phyloP scores from a whole-genome alignment of 179 eudicot genomes.

The Pouteria campechiana region DNA sequence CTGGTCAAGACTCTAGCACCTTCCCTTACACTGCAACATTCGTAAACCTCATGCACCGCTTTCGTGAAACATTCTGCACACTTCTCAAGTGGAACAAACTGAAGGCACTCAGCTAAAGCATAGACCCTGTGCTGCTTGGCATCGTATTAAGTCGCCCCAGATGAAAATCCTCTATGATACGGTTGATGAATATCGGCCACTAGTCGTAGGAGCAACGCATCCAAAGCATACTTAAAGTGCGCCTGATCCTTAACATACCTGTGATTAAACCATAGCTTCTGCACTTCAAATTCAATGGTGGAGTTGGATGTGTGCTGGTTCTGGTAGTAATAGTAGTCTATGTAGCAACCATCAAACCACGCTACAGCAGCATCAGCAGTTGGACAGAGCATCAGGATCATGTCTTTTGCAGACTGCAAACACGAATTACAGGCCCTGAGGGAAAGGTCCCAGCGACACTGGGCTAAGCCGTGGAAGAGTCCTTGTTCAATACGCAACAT shows the following conservation, averaged over 20 bases:
- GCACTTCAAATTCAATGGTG: too few species aligned
- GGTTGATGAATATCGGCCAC: neutral
- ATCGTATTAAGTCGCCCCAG: neutral
- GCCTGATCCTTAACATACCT: neutral
- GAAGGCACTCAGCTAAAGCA: neutral
- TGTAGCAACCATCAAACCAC: neutral
- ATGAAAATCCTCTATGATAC: neutral
- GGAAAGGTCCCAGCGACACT: neutral
- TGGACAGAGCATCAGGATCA: neutral
- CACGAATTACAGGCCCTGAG: neutral
- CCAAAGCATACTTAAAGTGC: neutral
- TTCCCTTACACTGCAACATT: neutral
- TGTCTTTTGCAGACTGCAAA: neutral
- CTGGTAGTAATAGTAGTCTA: neutral
- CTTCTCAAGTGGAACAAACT: neutral
- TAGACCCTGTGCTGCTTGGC: neutral
- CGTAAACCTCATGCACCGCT: neutral
- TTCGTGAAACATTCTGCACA: neutral
- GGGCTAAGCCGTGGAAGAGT: neutral
- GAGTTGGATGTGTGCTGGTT: neutral
- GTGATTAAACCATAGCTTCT: neutral
- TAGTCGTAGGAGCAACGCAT: neutral
- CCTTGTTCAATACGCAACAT: neutral
- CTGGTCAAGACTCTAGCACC: neutral
- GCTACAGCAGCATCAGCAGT: neutral